Evolutionary conservation across 2,329 filamentous ascomycete genomes (phyloP).

Genomic region (Daldinia sp.): DNA sequence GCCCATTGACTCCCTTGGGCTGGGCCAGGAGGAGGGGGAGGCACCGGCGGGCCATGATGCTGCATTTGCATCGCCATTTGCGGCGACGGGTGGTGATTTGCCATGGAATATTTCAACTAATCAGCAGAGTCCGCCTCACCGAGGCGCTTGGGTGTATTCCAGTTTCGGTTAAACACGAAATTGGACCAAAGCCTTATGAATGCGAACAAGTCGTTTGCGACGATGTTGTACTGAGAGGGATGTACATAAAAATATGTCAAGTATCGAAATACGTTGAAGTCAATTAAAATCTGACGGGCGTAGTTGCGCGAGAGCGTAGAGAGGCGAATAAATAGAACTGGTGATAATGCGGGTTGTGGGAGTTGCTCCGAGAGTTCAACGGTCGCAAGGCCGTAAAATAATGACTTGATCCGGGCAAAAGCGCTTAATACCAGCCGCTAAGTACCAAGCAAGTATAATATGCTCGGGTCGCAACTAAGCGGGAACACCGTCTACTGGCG

Average conservation of each 20-base stretch:
- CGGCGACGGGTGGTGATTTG: slow-evolving; percentile 84
- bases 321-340: background rate
- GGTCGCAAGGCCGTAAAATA: slow-evolving; percentile 34
- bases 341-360: background rate
- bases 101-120: slow-evolving; percentile 63
- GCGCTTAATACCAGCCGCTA: slow-evolving; percentile 35
- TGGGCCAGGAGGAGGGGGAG: slow-evolving; percentile 66
- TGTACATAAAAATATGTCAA: slow-evolving; percentile 19
- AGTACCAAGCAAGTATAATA: slow-evolving; percentile 31
- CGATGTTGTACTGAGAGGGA: slow-evolving; percentile 17
- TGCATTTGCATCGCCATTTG: slow-evolving; percentile 79
- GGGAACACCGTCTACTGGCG: slow-evolving; percentile 11
- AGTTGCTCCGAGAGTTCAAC: slow-evolving; percentile 9
- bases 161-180: slow-evolving; percentile 15
- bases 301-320: background rate
- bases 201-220: slow-evolving; percentile 24
- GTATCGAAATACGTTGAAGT: background rate
- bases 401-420: slow-evolving; percentile 19
- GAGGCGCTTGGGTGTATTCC: slow-evolving; percentile 18
- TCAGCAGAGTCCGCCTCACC: slow-evolving; percentile 9
- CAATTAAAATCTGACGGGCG: background rate
- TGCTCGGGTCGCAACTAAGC: slow-evolving; percentile 16
- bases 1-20: slow-evolving; percentile 69
- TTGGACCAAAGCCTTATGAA: slow-evolving; percentile 15
- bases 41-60: slow-evolving; percentile 74